These are phyloP conservation scores for Carex pumila DNA, from an alignment of 176 grass and related monocot species.

Conservation along the genomic window DNA sequence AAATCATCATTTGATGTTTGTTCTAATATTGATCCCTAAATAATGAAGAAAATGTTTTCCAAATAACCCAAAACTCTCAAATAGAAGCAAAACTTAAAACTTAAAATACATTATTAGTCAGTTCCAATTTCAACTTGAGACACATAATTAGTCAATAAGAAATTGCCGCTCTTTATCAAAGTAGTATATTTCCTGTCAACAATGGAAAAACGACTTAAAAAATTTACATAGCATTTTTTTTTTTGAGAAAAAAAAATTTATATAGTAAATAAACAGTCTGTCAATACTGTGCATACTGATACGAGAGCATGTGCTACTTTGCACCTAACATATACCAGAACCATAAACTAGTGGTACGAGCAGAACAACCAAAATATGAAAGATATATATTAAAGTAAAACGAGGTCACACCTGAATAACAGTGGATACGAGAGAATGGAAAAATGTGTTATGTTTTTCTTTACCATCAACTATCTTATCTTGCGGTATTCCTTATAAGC, in stretches of 20 bases:
- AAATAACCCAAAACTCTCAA: not conserved
- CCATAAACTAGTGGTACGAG: not conserved
- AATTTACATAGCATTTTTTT: no score
- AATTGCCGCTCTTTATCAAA: conserved; percentile 95
- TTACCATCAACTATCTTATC: conserved; percentile 97
- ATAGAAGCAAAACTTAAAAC: not conserved
- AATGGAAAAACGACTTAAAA: conserved; percentile 4
- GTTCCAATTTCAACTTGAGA: no score
- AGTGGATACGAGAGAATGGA: conserved; percentile 98
- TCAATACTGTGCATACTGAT: not conserved
- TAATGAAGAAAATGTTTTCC: not conserved
- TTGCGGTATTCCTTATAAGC: conserved; percentile 73
- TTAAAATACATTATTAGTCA: not conserved
- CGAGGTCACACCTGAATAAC: conserved; percentile 60
- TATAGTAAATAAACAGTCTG: not conserved
- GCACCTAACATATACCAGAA: not conserved
- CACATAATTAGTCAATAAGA: conserved; percentile 29
- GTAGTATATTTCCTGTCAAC: conserved; percentile 86
- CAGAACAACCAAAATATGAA: conserved; percentile 2
- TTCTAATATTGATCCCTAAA: no score
- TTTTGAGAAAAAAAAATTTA: no score
- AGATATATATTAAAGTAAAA: not conserved
- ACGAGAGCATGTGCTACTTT: not conserved
- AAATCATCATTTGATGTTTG: not conserved
- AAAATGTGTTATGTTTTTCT: conserved; percentile 99